Percentiles rank a stretch among this genome's conserved stretches.
phyloP scores from a whole-genome alignment of 306 rosid species.

The Vigna hirtella region DNA sequence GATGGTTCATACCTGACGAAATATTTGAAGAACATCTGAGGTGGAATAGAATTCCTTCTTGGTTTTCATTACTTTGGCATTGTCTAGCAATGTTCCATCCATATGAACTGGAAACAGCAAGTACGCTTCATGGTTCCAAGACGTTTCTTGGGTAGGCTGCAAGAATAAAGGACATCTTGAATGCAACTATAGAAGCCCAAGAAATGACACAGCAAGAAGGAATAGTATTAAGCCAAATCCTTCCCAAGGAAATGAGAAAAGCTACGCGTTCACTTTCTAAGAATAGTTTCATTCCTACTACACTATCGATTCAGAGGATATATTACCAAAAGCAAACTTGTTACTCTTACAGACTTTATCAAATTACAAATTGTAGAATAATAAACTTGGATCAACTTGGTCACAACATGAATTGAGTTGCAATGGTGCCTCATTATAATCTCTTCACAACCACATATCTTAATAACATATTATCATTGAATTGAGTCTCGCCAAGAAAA shows the following conservation, averaged over 20 bases:
- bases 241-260: neutral
- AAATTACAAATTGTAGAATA: neutral
- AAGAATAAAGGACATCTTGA: conserved; percentile 39
- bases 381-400: conserved; percentile 1
- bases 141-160: conserved; percentile 83
- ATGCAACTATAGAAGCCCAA: conserved; percentile 41
- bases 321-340: no score
- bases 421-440: neutral
- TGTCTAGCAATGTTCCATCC: conserved; percentile 96
- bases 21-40: conserved; percentile 88
- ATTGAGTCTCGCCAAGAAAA: conserved; percentile 15
- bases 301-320: neutral
- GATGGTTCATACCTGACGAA: conserved; percentile 71
- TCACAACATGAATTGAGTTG: neutral
- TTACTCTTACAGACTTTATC: conserved; percentile 2
- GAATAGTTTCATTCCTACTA: conserved; percentile 24
- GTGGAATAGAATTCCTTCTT: conserved; percentile 88
- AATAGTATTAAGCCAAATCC: conserved; percentile 5
- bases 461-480: neutral
- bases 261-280: neutral
- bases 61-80: conserved; percentile 78
- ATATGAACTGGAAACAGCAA: conserved; percentile 96
- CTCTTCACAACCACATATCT: conserved; percentile 16
- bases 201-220: conserved; percentile 13
- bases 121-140: conserved; percentile 97